Percentiles rank a stretch among this genome's conserved stretches.
phyloP scores from a whole-genome alignment of 108 stramenopile species.

The Skeletonema marinoi region DNA sequence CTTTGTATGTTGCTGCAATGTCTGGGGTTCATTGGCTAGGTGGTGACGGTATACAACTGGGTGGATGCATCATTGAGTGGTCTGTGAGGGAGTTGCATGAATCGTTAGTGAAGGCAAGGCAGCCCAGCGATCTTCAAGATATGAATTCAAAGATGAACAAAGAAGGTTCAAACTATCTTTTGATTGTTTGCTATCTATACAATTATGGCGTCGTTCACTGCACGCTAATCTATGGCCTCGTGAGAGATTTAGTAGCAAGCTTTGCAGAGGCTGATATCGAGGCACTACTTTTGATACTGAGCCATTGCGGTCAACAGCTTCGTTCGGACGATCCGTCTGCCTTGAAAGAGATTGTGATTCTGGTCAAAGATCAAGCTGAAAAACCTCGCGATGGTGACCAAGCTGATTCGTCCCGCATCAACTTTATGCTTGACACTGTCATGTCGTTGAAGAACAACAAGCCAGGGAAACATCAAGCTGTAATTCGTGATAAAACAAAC shows the following conservation, averaged over 20 bases:
- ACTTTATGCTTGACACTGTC: slow-evolving; percentile 91
- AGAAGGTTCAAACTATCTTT: slow-evolving; percentile 74
- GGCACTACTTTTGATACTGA: slow-evolving; percentile 82
- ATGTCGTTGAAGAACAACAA: slow-evolving; percentile 95
- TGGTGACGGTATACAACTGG: slow-evolving; percentile 77
- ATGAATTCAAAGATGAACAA: slow-evolving; percentile 56
- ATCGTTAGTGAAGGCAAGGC: slow-evolving; percentile 24
- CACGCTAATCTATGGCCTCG: slow-evolving; percentile 87
- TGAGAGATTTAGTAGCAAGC: slow-evolving; percentile 81
- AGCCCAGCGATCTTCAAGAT: slow-evolving; percentile 11
- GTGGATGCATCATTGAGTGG: slow-evolving; percentile 71
- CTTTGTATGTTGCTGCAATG: slow-evolving; percentile 75
- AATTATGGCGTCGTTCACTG: slow-evolving; percentile 89
- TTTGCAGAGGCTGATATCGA: slow-evolving; percentile 89
- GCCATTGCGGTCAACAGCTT: slow-evolving; percentile 87
- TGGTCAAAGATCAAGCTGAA: slow-evolving; percentile 76
- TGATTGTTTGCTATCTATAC: slow-evolving; percentile 93
- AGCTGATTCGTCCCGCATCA: slow-evolving; percentile 67
- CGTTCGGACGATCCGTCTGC: slow-evolving; percentile 92
- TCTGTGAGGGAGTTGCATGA: slow-evolving; percentile 51
- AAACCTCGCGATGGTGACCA: slow-evolving; percentile 18
- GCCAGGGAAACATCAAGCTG: slow-evolving; percentile 73
- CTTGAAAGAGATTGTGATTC: slow-evolving; percentile 89
- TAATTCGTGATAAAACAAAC: slow-evolving; percentile 62
- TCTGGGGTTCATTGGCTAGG: slow-evolving; percentile 82